These are phyloP conservation scores for Polytrichum formosum DNA, from an alignment of 225 moss, liverwort and hornwort species.

Conservation along the genomic window DNA sequence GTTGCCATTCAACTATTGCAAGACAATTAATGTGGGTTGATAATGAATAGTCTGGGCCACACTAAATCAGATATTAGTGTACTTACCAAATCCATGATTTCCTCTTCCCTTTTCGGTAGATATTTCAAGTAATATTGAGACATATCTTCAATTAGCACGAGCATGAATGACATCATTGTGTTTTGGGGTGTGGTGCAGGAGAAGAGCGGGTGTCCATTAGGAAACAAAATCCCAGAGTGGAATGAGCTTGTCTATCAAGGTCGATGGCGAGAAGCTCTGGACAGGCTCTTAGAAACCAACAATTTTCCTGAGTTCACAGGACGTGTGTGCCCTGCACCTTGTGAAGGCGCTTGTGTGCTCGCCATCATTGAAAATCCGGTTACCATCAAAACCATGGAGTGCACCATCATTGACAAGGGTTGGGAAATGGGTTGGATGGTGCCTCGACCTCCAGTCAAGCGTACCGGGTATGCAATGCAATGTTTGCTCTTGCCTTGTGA, in stretches of 20 bases:
- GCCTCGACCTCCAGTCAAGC: constrained; percentile 59
- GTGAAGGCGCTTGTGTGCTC: constrained; percentile 83
- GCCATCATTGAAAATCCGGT: constrained; percentile 85
- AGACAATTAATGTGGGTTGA: too few species aligned
- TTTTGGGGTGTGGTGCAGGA: constrained; percentile 38
- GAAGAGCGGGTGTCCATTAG: constrained; percentile 74
- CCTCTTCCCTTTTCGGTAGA: too few species aligned
- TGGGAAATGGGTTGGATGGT: constrained; percentile 92
- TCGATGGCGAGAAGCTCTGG: constrained; percentile 79
- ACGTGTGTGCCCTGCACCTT: constrained; percentile 80
- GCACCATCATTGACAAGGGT: constrained; percentile 79
- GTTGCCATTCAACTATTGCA: too few species aligned
- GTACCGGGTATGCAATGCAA: constrained; percentile 58
- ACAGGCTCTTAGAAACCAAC: constrained; percentile 77
- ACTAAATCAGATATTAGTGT: too few species aligned
- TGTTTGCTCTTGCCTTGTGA: background rate
- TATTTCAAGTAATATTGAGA: too few species aligned
- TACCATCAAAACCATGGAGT: constrained; percentile 85
- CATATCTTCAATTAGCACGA: too few species aligned
- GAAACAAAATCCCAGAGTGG: constrained; percentile 91
- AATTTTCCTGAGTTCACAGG: constrained; percentile 91
- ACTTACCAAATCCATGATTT: too few species aligned
- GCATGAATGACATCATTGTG: background rate
- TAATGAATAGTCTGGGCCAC: too few species aligned
- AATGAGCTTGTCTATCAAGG: constrained; percentile 83